Base-by-base conservation (phyloP, 371 early-diverging fungal species). In the Mortierella sp. region DNA sequence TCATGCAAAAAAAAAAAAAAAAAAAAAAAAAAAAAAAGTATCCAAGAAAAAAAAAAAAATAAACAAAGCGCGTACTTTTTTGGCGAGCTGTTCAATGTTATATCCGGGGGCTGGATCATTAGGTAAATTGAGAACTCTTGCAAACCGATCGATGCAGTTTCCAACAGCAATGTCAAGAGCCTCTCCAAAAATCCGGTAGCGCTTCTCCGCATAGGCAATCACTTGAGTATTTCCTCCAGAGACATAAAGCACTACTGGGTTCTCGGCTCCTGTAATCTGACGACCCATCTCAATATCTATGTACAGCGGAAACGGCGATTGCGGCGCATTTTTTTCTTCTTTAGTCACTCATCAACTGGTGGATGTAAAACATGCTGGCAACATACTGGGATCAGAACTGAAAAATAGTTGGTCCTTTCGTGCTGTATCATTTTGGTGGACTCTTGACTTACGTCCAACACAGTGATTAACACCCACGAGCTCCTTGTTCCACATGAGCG, bases 161-260 rank as follows among this genome's bases (percentile, higher is more conserved):
- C 99, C 99, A 55, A 99, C 95, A 4, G 99, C 99, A 69, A 99
- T 99, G 81, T 99, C 99, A 50, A 99, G 84, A 0, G 99, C 98
- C 81, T 99, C 99, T 28, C 99, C 99, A 89, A 99, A 99, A 43
- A 99, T 99, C 45, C 96, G 90, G 82, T 99, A 99, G 79, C 95
- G 82, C 55, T 94, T 87, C 63, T 97, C 93, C 21, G 96, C 90
- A 81, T 99, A 99, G 4, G 99, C 98, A 81, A 99, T 99, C 14
- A 99, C 97, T 84, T 99, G 99, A 0, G 99, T 99, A 82, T 99
- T 99, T 45, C 99, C 99, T n/a, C 99, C 99, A 79, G 96, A 95
- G 11, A 98, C 99, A 83, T 99, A 99, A 9, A 99, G 86, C 18
- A 99, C 95, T 7, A 99, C 96, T 0, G 99, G 99, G 79, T 99